A percentile compares a stretch with the other conserved stretches of the same genome.
Evolutionary conservation across 495 filamentous ascomycete genomes (phyloP).

Genomic region (Elasticomyces elasticus): DNA sequence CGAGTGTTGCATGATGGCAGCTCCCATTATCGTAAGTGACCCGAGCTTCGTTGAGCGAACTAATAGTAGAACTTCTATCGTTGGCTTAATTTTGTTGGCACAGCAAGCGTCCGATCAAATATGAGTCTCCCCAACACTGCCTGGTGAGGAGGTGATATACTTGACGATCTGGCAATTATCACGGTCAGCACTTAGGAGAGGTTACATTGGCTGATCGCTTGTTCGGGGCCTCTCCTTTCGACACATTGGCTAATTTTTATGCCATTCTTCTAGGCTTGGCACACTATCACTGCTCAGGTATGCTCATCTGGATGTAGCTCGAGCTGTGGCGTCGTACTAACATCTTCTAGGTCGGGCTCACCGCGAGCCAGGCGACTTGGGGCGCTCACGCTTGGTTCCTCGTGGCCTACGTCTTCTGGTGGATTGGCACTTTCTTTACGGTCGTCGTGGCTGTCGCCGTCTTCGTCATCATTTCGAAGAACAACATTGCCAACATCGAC

Average conservation of each 20-base stretch:
- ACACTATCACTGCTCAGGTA: constrained; percentile 11
- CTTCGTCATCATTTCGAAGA: constrained; percentile 2
- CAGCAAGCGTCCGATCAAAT: too few relatives aligned
- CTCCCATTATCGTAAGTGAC: constrained; percentile 6
- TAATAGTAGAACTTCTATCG: too few relatives aligned
- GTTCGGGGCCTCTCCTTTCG: too few relatives aligned
- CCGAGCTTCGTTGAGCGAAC: too few relatives aligned
- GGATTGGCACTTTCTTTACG: constrained; percentile 9
- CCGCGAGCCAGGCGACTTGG: constrained; percentile 7
- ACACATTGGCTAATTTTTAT: too few relatives aligned
- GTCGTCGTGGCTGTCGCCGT: background rate
- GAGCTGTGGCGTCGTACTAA: background rate
- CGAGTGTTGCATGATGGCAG: background rate
- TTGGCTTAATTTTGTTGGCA: too few relatives aligned
- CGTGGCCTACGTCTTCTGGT: constrained; percentile 17
- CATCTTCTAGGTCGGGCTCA: constrained; percentile 6
- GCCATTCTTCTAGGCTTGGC: too few relatives aligned
- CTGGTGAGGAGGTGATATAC: too few relatives aligned
- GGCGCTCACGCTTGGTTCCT: constrained; percentile 13
- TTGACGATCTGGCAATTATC: too few relatives aligned
- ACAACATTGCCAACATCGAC: background rate
- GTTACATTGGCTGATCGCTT: too few relatives aligned
- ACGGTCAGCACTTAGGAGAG: too few relatives aligned
- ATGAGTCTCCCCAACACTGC: too few relatives aligned
- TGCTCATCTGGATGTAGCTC: background rate